phyloP scores from a whole-genome alignment of 163 green algal species.

The Chloromonas sp. region DNA sequence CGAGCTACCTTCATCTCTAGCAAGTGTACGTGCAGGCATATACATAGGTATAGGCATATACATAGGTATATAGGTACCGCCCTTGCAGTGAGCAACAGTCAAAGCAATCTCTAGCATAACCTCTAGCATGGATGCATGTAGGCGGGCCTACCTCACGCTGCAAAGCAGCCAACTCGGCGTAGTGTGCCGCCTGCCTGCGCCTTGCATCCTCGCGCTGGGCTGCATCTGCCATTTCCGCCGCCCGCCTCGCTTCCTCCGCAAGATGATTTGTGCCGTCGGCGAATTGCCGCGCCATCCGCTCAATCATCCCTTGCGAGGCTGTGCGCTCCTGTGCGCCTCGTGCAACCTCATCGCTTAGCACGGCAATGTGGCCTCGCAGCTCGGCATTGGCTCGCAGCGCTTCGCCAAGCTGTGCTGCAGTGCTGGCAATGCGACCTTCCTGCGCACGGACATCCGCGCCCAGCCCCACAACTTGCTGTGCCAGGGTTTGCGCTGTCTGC shows the following conservation, averaged over 20 bases:
- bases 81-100: too few species aligned
- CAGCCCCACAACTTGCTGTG: conserved; percentile 16
- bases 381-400: conserved; percentile 10
- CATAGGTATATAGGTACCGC: too few species aligned
- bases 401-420: conserved; percentile 10
- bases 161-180: conserved; percentile 4
- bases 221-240: not conserved
- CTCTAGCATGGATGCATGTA: not conserved
- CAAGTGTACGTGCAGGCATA: not conserved
- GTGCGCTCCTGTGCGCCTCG: conserved; percentile 11
- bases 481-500: not conserved
- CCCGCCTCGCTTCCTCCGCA: not conserved
- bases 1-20: not conserved
- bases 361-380: conserved; percentile 12
- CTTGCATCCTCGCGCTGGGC: conserved; percentile 7
- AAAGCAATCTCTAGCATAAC: not conserved
- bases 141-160: not conserved
- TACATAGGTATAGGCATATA: too few species aligned
- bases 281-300: conserved; percentile 14
- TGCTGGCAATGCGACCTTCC: not conserved
- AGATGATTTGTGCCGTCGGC: not conserved
- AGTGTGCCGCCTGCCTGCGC: not conserved
- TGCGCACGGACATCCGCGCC: conserved; percentile 16
- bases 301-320: conserved; percentile 8
- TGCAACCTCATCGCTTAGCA: conserved; percentile 17